Evolutionary conservation across 345 rosid species (phyloP).

Genomic region (Rhizophora mangle): DNA sequence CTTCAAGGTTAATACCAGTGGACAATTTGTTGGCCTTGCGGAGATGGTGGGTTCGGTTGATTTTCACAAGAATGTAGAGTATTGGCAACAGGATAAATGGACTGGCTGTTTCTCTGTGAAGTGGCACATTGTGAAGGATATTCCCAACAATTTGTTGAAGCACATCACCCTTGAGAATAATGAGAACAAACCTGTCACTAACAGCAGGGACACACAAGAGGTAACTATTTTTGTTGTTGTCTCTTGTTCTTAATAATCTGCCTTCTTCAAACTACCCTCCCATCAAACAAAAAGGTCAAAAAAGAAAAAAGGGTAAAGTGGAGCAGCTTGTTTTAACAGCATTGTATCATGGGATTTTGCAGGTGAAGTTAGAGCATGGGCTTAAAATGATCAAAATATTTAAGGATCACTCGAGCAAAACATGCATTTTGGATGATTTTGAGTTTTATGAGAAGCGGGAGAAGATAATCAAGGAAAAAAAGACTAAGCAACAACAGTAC

Average conservation of each 20-base stretch:
- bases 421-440: slow-evolving; percentile 88
- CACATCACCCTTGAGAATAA: slow-evolving; percentile 92
- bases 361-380: slow-evolving; percentile 77
- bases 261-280: background rate
- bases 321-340: too few relatives aligned
- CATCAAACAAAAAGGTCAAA: background rate
- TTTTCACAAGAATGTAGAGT: slow-evolving; percentile 69
- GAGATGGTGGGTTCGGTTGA: slow-evolving; percentile 92
- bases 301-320: too few relatives aligned
- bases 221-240: slow-evolving; percentile 25
- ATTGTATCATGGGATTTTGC: slow-evolving; percentile 7
- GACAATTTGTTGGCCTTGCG: slow-evolving; percentile 92
- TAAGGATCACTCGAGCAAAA: slow-evolving; percentile 67
- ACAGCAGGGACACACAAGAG: slow-evolving; percentile 96
- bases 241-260: background rate
- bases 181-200: slow-evolving; percentile 93
- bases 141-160: slow-evolving; percentile 84
- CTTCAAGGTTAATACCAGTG: slow-evolving; percentile 84
- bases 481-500: slow-evolving; percentile 65
- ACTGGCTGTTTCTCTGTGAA: slow-evolving; percentile 87
- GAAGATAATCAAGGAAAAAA: slow-evolving; percentile 77
- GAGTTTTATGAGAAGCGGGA: slow-evolving; percentile 77
- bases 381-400: slow-evolving; percentile 74
- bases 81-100: slow-evolving; percentile 99
- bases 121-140: slow-evolving; percentile 94